Conservation (phyloP, 177 flowering plant genomes). For the Tripterygium wilfordii region DNA sequence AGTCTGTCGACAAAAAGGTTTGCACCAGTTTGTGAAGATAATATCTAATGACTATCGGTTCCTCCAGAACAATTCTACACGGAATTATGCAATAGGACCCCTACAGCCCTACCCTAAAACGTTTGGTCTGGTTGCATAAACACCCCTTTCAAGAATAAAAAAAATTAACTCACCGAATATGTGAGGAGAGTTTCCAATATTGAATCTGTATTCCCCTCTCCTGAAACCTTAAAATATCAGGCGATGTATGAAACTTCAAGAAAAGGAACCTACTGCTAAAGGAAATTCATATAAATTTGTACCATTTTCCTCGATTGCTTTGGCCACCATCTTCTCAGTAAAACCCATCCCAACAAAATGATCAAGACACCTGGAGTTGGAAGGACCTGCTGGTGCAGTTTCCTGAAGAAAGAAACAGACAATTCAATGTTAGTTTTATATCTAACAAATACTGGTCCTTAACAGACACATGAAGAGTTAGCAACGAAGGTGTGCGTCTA, state of each 20-base stretch:
- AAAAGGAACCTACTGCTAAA: neutral
- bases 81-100: too few species aligned
- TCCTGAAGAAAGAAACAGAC: constrained; percentile 10
- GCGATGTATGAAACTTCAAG: neutral
- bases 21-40: too few species aligned
- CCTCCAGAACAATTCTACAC: too few species aligned
- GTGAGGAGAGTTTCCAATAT: constrained; percentile 65
- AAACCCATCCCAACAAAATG: constrained; percentile 41
- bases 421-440: neutral
- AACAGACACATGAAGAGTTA: too few species aligned
- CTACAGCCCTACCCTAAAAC: too few species aligned
- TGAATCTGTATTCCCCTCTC: constrained; percentile 47
- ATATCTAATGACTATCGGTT: too few species aligned
- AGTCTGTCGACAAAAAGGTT: too few species aligned
- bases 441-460: neutral
- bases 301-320: constrained; percentile 38
- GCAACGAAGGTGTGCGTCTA: too few species aligned
- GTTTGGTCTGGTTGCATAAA: too few species aligned
- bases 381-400: constrained; percentile 19
- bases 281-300: too few species aligned
- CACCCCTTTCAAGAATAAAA: neutral
- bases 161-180: constrained; percentile 43
- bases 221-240: constrained; percentile 25
- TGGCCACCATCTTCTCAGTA: constrained; percentile 23
- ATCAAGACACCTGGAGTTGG: constrained; percentile 24